Evolutionary conservation across 257 asterid genomes (phyloP).

Genomic region (Gynochthodes officinalis): DNA sequence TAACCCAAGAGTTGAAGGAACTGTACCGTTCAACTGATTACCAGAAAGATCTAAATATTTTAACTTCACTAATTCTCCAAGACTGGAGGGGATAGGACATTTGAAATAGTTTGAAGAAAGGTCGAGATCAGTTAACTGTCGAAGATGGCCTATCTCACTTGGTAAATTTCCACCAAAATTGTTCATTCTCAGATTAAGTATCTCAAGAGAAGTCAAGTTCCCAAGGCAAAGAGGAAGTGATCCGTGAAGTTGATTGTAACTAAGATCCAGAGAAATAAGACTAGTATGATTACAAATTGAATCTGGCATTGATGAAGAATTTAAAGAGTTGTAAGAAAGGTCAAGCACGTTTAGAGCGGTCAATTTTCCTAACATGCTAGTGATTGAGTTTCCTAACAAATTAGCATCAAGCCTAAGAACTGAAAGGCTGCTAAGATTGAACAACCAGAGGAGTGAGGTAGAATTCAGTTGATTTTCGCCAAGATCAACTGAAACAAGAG

Average conservation of each 20-base stretch:
- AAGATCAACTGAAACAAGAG: slow-evolving; percentile 11
- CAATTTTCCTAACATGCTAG: neutral
- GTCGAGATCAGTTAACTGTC: neutral
- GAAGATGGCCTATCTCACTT: neutral
- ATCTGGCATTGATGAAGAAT: neutral
- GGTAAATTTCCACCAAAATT: neutral
- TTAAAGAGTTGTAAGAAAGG: neutral
- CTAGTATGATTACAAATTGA: neutral
- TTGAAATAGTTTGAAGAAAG: neutral
- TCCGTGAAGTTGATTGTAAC: neutral
- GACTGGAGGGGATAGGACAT: neutral
- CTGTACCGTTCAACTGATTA: neutral
- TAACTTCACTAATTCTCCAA: neutral
- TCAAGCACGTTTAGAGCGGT: neutral
- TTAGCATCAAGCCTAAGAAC: neutral
- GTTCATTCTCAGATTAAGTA: neutral
- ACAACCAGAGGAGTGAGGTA: slow-evolving; percentile 16
- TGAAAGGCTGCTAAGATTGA: neutral
- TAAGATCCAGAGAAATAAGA: neutral
- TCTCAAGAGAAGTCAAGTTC: neutral
- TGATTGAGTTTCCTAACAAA: neutral
- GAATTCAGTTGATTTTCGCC: neutral
- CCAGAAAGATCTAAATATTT: neutral
- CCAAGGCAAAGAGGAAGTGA: neutral
- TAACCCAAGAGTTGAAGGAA: slow-evolving; percentile 7